Base-by-base conservation (phyloP, 306 rosid species). In the Begonia fuchsioides region DNA sequence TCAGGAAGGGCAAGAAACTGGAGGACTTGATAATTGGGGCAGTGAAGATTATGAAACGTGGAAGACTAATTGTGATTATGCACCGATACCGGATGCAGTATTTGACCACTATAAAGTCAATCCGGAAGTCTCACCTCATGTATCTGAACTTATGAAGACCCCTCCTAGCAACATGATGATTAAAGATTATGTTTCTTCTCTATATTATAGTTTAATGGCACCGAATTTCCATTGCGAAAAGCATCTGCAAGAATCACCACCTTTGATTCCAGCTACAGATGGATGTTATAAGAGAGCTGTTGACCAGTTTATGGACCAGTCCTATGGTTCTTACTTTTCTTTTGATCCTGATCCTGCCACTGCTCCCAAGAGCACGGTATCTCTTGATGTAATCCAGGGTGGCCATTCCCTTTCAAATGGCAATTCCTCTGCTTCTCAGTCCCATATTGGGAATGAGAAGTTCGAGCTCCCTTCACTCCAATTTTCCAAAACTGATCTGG, bases 381-480 rank as follows among this genome's bases (percentile, higher is more conserved):
- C 75, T 54, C 75, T 66, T 44, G 55, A 58, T 56, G 66, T 61
- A 50, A 26, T 51, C 39, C 66, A 46, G 41, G 92, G 78, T 61
- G 40, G 81, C 81, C 98, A 85, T 77, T 73, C 96, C 73, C 81
- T 75, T 64, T 63, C 82, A 66, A 85, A 85, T 92, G 96, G 87
- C 77, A 82, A 77, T 68, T 75, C 76, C 83, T 82, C 96, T 49
- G 73, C 94, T 85, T 92, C 96, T 61, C 62, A 58, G 86, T 84
- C 94, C 62, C 43, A 66, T 57, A 62, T 20, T 39, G 83, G 75
- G 87, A 71, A 77, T 53, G 74, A 63, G 96, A 85, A 90, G 95
- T 69, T 56, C 72, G 98, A 92, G 96, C 98, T 92, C 96, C 98
- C 98, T 92, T 92, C 98, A 85, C 81, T 85, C 98, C 98, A 92